phyloP scores from a whole-genome alignment of 1,139 yeast genomes.

The Suhomyces bokatorum region DNA sequence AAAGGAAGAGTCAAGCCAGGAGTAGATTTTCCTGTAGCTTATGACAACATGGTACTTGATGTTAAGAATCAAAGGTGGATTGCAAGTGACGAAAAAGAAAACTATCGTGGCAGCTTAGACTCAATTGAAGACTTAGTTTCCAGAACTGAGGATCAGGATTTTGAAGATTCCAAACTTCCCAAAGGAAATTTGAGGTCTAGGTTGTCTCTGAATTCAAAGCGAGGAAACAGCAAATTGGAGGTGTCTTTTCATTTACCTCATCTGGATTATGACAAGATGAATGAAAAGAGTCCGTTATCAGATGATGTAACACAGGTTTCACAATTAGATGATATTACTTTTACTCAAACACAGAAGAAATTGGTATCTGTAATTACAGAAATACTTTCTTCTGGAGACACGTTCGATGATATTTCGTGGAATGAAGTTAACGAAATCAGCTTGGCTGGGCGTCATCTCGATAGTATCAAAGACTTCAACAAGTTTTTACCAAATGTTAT shows the following conservation, averaged over 20 bases:
- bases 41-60: conserved; percentile 44
- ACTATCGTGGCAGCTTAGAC: conserved; percentile 37
- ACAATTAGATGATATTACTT: conserved; percentile 48
- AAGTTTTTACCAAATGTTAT: conserved; percentile 46
- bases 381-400: conserved; percentile 29
- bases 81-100: conserved; percentile 29
- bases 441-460: conserved; percentile 33
- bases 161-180: conserved; percentile 4
- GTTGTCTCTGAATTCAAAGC: conserved; percentile 9
- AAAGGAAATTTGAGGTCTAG: conserved; percentile 5
- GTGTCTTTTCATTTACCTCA: conserved; percentile 47
- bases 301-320: conserved; percentile 44
- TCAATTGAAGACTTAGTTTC: conserved; percentile 46
- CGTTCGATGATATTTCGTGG: conserved; percentile 42
- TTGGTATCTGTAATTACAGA: conserved; percentile 53
- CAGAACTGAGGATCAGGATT: conserved; percentile 18
- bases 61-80: conserved; percentile 40
- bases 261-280: conserved; percentile 15
- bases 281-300: conserved; percentile 23
- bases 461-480: conserved; percentile 45
- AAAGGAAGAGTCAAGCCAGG: conserved; percentile 39
- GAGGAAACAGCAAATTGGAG: conserved; percentile 30
- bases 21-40: conserved; percentile 35
- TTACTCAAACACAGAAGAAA: conserved; percentile 47
- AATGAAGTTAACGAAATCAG: conserved; percentile 37